Evolutionary conservation across 805 yeast species (phyloP), one percentile per base, ranked within the genome.

Genomic region (Kluyveromyces nonfermentans): DNA sequence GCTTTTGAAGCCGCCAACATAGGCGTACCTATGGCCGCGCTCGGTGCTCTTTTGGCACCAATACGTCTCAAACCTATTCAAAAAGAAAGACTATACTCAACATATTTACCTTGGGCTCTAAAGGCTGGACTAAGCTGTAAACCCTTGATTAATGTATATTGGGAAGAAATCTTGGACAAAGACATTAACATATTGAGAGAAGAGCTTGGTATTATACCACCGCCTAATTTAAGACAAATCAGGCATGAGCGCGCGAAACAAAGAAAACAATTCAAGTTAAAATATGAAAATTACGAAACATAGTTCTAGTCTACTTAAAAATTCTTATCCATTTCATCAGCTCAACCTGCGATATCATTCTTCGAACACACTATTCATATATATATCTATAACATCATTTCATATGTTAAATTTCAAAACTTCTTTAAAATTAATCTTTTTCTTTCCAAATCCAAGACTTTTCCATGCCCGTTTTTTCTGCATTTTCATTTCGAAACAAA

Each of bases 21-120:
- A 46, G 94, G 95, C 4, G 77, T 93, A 37, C 97, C 97, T 12
- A 89, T 90, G 94, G 88, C 96, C 3, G 95, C 96, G 0, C 61
- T 93, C 41, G 97, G 96, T 0, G 89, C 95, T 0, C 53, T 85
- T n/a, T 75, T 87, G 50, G 96, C 96, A 3, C 96, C 96, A 1
- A 72, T 83, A 55, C 75, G 89, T 48, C 71, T 90, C 46, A 79
- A 75, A 44, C 64, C 72, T 2, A 68, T 72, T 41, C 88, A 86
- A 55, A 77, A 80, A 46, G 65, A 73, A 44, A 68, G 89, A 40
- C 71, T 90, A 49, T 67, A 75, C 46, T 75, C 77, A 32, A 75
- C 82, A 10, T 90, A 85, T 59, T 74, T 87, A 51, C 96, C 95
- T 2, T 88, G 96, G 96, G 95, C 94, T 1, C 55, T 85, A 22